These are phyloP conservation scores for Trichaptum fuscoviolaceum DNA, from an alignment of 768 basidiomycete species.

Conservation along the genomic window DNA sequence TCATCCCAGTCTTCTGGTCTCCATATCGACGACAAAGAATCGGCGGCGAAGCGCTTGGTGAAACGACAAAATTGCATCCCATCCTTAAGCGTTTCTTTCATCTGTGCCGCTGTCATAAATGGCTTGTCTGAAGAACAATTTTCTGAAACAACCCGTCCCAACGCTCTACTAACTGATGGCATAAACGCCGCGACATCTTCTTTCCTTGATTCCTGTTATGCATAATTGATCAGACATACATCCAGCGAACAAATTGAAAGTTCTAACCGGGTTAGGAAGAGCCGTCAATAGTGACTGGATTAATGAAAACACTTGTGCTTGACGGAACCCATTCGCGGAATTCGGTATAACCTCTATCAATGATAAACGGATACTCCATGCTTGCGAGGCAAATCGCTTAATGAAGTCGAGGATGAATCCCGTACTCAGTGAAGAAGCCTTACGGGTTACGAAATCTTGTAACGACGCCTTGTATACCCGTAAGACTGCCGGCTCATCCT, in stretches of 20 bases:
- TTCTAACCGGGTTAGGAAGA: slow-evolving; percentile 28
- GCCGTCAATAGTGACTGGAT: slow-evolving; percentile 59
- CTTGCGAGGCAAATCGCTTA: slow-evolving; percentile 54
- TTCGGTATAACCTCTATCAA: slow-evolving; percentile 52
- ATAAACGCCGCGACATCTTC: slow-evolving; percentile 47
- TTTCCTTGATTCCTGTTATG: slow-evolving; percentile 28
- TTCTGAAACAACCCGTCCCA: slow-evolving; percentile 43
- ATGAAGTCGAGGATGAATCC: slow-evolving; percentile 78
- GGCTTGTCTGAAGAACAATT: slow-evolving; percentile 41
- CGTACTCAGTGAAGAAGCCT: slow-evolving; percentile 68
- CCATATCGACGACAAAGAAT: slow-evolving; percentile 45
- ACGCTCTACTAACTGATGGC: slow-evolving; percentile 38
- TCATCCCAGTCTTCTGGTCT: slow-evolving; percentile 49
- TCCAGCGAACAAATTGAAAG: not conserved
- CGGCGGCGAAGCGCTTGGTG: slow-evolving; percentile 41
- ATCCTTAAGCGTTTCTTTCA: slow-evolving; percentile 78
- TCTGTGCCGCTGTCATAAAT: slow-evolving; percentile 51
- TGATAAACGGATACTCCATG: slow-evolving; percentile 59
- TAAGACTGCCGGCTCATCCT: slow-evolving; percentile 37
- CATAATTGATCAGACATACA: slow-evolving; percentile 6
- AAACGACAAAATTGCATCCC: slow-evolving; percentile 61
- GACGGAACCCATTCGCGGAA: slow-evolving; percentile 73
- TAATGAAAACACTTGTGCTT: slow-evolving; percentile 68
- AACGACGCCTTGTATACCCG: slow-evolving; percentile 62
- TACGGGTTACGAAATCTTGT: slow-evolving; percentile 72